These are phyloP conservation scores for Ophiobolus disseminans DNA, from an alignment of 2,329 filamentous ascomycete genomes.

Conservation along the genomic window DNA sequence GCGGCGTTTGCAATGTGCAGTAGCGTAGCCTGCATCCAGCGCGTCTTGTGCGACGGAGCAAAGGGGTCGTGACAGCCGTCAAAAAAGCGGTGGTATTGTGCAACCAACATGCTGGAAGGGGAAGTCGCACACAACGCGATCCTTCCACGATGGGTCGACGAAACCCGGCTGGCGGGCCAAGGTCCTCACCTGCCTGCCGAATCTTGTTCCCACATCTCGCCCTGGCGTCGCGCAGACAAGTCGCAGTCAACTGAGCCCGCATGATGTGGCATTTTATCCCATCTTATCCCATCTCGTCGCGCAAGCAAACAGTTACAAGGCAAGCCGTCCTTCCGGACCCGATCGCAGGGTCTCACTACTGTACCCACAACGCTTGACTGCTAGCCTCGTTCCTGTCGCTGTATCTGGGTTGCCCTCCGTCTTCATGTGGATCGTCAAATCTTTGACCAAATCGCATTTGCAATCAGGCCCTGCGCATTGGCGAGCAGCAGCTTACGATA, in stretches of 20 bases:
- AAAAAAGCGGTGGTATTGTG: not conserved
- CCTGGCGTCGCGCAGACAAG: too few relatives aligned
- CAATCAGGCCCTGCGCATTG: conserved; percentile 3
- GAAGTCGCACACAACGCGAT: not conserved
- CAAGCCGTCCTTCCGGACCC: too few relatives aligned
- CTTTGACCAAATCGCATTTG: conserved; percentile 11
- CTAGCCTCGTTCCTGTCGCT: not conserved
- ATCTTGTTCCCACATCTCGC: too few relatives aligned
- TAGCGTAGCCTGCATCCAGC: too few relatives aligned
- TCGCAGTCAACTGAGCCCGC: too few relatives aligned
- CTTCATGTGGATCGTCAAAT: conserved; percentile 1
- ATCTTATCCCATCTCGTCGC: too few relatives aligned
- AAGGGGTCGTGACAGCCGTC: not conserved
- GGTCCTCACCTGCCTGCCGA: too few relatives aligned
- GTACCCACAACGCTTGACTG: not conserved
- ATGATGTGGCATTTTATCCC: too few relatives aligned
- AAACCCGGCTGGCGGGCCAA: too few relatives aligned
- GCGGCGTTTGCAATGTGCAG: not conserved
- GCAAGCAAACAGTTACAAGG: not conserved
- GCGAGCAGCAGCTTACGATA: conserved; percentile 2
- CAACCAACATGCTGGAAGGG: not conserved
- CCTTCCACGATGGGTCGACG: too few relatives aligned
- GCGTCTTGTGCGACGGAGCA: not conserved
- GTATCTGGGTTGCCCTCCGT: not conserved
- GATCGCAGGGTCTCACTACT: not conserved